Evolutionary conservation across 805 yeast species (phyloP).

Genomic region (Kodamaea restingae): DNA sequence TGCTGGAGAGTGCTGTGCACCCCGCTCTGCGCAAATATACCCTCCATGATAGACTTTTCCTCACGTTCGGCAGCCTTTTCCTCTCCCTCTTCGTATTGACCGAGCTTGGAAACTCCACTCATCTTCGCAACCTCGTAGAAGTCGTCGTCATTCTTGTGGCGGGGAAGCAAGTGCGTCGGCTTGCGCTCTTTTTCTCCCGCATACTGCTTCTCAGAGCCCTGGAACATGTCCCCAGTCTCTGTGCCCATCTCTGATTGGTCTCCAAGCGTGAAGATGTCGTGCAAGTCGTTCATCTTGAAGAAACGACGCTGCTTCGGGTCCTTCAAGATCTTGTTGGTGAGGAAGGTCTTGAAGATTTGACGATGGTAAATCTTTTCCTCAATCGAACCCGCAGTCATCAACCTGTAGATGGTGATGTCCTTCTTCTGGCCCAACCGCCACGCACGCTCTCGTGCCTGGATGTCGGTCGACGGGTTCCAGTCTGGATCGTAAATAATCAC

Average conservation of each 20-base stretch:
- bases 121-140: slow-evolving; percentile 59
- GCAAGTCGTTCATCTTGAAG: slow-evolving; percentile 87
- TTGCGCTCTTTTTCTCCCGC: slow-evolving; percentile 32
- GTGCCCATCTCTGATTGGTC: slow-evolving; percentile 65
- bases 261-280: slow-evolving; percentile 83
- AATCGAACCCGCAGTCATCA: slow-evolving; percentile 92
- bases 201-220: slow-evolving; percentile 41
- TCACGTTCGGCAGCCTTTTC: slow-evolving; percentile 17
- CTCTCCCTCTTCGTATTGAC: slow-evolving; percentile 51
- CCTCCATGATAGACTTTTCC: slow-evolving; percentile 59
- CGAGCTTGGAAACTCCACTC: slow-evolving; percentile 71
- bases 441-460: slow-evolving; percentile 95
- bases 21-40: slow-evolving; percentile 65
- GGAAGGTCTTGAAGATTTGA: slow-evolving; percentile 90
- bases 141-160: slow-evolving; percentile 55
- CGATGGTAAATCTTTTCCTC: slow-evolving; percentile 97
- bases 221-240: slow-evolving; percentile 63
- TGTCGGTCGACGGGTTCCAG: slow-evolving; percentile 97
- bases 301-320: slow-evolving; percentile 94
- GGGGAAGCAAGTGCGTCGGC: slow-evolving; percentile 23
- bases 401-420: slow-evolving; percentile 84
- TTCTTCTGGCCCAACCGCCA: slow-evolving; percentile 95
- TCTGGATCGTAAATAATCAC: slow-evolving; percentile 95
- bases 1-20: slow-evolving; percentile 75
- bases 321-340: slow-evolving; percentile 88